Evolutionary conservation across 176 grass and related monocot genomes (phyloP).

Genomic region (Aegilops bicornis): DNA sequence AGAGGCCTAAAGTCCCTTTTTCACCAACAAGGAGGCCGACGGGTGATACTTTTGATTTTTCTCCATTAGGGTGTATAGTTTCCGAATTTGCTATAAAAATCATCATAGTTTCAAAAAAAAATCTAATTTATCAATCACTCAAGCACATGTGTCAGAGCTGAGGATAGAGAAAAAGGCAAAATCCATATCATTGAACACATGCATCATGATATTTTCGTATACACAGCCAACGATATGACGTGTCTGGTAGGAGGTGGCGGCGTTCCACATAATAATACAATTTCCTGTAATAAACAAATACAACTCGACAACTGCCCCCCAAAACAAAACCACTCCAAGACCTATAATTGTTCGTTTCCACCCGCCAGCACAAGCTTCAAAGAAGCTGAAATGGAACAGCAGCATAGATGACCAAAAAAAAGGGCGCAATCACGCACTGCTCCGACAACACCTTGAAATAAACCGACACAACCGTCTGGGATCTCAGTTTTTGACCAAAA

Average conservation of each 20-base stretch:
- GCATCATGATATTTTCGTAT: conserved; percentile 35
- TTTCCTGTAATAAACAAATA: conserved; percentile 24
- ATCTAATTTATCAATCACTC: too few relatives aligned
- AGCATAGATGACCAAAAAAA: conserved; percentile 26
- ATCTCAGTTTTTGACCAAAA: conserved; percentile 35
- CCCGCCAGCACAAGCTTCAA: conserved; percentile 19
- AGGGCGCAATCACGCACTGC: conserved; percentile 6
- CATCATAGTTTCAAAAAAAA: too few relatives aligned
- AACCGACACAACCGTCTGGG: conserved; percentile 20
- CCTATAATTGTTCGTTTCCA: conserved; percentile 32
- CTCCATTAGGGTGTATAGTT: too few relatives aligned
- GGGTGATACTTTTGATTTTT: too few relatives aligned
- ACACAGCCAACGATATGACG: conserved; percentile 38
- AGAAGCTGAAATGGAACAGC: conserved; percentile 26
- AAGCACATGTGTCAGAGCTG: background rate
- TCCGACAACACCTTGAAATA: conserved; percentile 24
- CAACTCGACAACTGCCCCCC: conserved; percentile 20
- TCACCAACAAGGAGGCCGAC: too few relatives aligned
- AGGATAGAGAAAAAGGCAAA: background rate
- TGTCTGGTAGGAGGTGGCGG: conserved; percentile 12
- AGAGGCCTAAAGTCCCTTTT: too few relatives aligned
- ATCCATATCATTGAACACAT: conserved; percentile 31
- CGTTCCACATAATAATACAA: conserved; percentile 36
- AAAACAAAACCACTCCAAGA: conserved; percentile 34
- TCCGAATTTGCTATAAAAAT: too few relatives aligned